phyloP scores from a whole-genome alignment of 2,329 filamentous ascomycete genomes.

The Venturia effusa region DNA sequence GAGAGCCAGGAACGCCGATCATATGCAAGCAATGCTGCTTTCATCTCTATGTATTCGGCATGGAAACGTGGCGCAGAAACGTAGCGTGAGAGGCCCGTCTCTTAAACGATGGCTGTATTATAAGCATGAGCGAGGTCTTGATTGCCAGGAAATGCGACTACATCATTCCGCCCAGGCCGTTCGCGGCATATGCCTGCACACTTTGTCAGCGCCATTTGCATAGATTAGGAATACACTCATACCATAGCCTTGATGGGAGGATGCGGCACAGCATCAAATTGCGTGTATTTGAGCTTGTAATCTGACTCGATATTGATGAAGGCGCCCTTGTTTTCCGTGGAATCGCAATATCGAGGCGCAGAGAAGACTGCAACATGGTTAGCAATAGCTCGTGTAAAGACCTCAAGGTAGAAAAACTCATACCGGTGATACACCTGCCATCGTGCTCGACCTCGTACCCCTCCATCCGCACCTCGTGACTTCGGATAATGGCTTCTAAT shows the following conservation, averaged over 20 bases:
- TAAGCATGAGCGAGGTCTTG: background rate
- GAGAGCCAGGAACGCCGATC: background rate
- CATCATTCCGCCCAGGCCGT: conserved; percentile 68
- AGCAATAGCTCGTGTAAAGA: background rate
- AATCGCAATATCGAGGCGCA: conserved; percentile 93
- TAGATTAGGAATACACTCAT: background rate
- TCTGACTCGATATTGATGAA: conserved; percentile 95
- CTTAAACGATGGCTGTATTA: background rate
- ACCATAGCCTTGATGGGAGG: conserved; percentile 87
- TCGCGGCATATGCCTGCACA: conserved; percentile 58
- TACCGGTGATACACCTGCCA: conserved; percentile 86
- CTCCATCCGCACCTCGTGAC: conserved; percentile 96
- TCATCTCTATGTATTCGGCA: background rate
- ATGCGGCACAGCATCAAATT: conserved; percentile 95
- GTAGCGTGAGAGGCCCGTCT: background rate
- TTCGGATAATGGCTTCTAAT: conserved; percentile 87
- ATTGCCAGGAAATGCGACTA: conserved; percentile 24
- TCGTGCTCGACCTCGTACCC: conserved; percentile 98
- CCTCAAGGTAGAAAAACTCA: conserved; percentile 16
- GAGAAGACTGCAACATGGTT: conserved; percentile 61
- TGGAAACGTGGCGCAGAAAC: background rate
- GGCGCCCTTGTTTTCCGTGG: conserved; percentile 94
- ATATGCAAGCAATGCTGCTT: background rate
- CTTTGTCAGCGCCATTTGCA: background rate
- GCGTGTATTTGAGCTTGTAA: conserved; percentile 81